Evolutionary conservation across 2,329 filamentous ascomycete genomes (phyloP).

Genomic region (Exophiala dermatitidis): DNA sequence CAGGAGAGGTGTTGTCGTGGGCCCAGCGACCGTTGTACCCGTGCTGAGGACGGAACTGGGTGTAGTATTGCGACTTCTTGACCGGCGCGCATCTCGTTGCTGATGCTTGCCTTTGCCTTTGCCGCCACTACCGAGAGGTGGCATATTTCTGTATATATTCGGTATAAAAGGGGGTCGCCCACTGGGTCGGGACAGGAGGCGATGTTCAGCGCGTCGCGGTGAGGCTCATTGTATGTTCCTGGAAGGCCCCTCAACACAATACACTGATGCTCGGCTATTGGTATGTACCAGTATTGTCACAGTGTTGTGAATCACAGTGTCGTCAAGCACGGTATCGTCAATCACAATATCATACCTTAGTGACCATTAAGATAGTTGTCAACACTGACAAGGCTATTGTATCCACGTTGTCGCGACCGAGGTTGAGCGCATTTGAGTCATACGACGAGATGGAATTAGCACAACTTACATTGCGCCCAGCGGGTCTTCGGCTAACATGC

Average conservation of each 20-base stretch:
- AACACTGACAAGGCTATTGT: too few species aligned
- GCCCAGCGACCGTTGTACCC: constrained; percentile 33
- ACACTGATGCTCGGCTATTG: too few species aligned
- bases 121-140: constrained; percentile 33
- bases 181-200: not conserved
- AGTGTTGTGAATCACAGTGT: too few species aligned
- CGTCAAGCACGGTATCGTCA: too few species aligned
- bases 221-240: not conserved
- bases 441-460: not conserved
- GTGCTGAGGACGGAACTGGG: constrained; percentile 50
- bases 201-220: not conserved
- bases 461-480: not conserved
- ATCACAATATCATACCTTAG: too few species aligned
- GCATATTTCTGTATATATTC: constrained; percentile 30
- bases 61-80: constrained; percentile 57
- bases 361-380: too few species aligned
- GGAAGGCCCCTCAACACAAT: not conserved
- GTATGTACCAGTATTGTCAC: too few species aligned
- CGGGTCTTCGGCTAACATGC: constrained; percentile 5
- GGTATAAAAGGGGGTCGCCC: not conserved
- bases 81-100: constrained; percentile 46
- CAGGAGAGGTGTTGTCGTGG: constrained; percentile 46
- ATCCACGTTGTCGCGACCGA: not conserved
- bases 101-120: constrained; percentile 50
- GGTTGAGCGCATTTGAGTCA: constrained; percentile 1